phyloP scores from a whole-genome alignment of 257 asterid species.

The Gentiana dahurica region DNA sequence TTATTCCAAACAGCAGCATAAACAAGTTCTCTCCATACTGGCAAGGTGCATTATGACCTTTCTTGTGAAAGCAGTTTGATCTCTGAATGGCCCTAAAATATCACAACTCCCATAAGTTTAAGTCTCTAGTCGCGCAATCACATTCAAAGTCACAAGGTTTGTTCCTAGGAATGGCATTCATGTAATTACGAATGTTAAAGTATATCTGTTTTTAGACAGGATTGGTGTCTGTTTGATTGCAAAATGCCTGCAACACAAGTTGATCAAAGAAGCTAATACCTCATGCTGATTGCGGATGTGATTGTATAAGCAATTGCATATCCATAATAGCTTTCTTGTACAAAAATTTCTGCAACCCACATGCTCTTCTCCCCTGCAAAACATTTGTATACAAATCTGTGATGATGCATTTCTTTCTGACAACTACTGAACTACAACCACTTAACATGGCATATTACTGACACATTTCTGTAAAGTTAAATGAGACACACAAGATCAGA shows the following conservation, averaged over 20 bases:
- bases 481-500: neutral
- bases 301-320: constrained; percentile 55
- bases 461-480: neutral
- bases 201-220: too few relatives aligned
- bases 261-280: constrained; percentile 17
- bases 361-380: constrained; percentile 46
- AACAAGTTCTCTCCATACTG: constrained; percentile 31
- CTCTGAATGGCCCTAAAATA: constrained; percentile 42
- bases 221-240: too few relatives aligned
- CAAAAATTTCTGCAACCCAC: constrained; percentile 40
- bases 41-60: constrained; percentile 49
- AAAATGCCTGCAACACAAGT: too few relatives aligned
- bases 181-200: neutral
- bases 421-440: neutral
- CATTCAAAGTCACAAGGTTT: neutral
- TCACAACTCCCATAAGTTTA: neutral
- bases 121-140: neutral
- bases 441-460: neutral
- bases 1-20: constrained; percentile 42
- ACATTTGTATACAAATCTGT: neutral
- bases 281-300: constrained; percentile 50
- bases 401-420: neutral
- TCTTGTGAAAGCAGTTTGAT: constrained; percentile 52
- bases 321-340: constrained; percentile 50
- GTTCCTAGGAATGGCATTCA: neutral